Evolutionary conservation across 495 filamentous ascomycete species (phyloP).

Genomic region (Umbilicaria muhlenbergii): DNA sequence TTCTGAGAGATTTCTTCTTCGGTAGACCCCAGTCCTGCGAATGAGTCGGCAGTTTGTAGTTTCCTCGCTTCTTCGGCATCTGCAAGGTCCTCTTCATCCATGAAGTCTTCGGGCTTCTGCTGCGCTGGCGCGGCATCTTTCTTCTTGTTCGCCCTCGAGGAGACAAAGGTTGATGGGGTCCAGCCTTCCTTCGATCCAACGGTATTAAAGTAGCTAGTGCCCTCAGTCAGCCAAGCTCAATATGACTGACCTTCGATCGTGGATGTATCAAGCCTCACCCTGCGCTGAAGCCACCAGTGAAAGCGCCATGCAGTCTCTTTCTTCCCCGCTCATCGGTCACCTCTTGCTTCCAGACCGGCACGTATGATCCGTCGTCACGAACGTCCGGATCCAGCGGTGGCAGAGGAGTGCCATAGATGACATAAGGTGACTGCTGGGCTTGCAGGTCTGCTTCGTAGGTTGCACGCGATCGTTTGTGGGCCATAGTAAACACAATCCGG

Average conservation of each 20-base stretch:
- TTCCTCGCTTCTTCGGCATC: constrained; percentile 65
- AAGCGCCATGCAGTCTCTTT: constrained; percentile 88
- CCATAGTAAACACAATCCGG: constrained; percentile 31
- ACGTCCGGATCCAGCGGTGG: constrained; percentile 61
- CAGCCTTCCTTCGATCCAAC: constrained; percentile 98
- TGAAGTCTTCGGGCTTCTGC: constrained; percentile 78
- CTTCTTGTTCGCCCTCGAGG: constrained; percentile 64
- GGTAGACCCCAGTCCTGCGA: constrained; percentile 62
- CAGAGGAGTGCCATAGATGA: constrained; percentile 72
- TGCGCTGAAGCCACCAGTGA: constrained; percentile 92
- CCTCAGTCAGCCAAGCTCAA: constrained; percentile 18
- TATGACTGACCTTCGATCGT: constrained; percentile 12
- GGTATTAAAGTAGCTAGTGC: constrained; percentile 79
- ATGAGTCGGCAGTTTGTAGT: constrained; percentile 54
- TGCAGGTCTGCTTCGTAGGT: constrained; percentile 65
- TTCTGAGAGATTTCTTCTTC: constrained; percentile 35
- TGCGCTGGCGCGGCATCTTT: constrained; percentile 43
- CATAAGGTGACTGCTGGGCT: constrained; percentile 61
- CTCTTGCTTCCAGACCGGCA: constrained; percentile 94
- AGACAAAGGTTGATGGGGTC: constrained; percentile 82
- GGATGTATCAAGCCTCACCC: constrained; percentile 39
- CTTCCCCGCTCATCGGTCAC: constrained; percentile 85
- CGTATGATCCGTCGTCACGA: constrained; percentile 86
- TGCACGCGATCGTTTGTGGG: constrained; percentile 63
- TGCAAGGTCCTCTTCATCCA: constrained; percentile 93